These are phyloP conservation scores for Helotiales sp. DNA, from an alignment of 2,329 filamentous ascomycete genomes.

Conservation along the genomic window DNA sequence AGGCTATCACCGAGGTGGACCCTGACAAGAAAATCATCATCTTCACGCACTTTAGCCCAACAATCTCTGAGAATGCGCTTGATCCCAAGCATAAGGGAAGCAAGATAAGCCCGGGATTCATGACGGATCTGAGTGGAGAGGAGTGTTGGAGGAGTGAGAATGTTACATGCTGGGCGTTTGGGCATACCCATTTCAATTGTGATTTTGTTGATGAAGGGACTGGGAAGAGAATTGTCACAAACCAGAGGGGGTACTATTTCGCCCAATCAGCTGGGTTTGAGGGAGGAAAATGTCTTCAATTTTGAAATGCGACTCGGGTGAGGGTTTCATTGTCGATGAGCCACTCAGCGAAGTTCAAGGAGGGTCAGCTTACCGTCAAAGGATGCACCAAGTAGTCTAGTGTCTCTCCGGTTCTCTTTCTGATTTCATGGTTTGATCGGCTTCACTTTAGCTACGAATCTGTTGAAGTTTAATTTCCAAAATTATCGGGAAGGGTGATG, in stretches of 20 bases:
- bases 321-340: no score
- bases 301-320: no score
- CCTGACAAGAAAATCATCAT: constrained; percentile 38
- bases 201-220: constrained; percentile 34
- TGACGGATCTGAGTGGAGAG: constrained; percentile 46
- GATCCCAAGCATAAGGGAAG: constrained; percentile 20
- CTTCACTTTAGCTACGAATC: no score
- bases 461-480: no score
- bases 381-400: no score
- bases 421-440: no score
- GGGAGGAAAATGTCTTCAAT: constrained; percentile 5
- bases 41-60: constrained; percentile 41
- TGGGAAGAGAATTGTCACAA: constrained; percentile 40
- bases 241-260: constrained; percentile 40
- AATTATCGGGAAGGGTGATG: no score
- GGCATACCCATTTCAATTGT: constrained; percentile 45
- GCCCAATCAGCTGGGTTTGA: constrained; percentile 9
- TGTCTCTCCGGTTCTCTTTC: no score
- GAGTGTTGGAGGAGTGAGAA: constrained; percentile 24
- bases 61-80: background rate
- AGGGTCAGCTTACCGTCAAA: no score
- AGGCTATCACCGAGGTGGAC: constrained; percentile 22
- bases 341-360: no score
- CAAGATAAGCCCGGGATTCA: constrained; percentile 44
- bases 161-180: constrained; percentile 45